These are phyloP conservation scores for Jaapia argillacea DNA, from an alignment of 768 basidiomycete species.

Conservation along the genomic window DNA sequence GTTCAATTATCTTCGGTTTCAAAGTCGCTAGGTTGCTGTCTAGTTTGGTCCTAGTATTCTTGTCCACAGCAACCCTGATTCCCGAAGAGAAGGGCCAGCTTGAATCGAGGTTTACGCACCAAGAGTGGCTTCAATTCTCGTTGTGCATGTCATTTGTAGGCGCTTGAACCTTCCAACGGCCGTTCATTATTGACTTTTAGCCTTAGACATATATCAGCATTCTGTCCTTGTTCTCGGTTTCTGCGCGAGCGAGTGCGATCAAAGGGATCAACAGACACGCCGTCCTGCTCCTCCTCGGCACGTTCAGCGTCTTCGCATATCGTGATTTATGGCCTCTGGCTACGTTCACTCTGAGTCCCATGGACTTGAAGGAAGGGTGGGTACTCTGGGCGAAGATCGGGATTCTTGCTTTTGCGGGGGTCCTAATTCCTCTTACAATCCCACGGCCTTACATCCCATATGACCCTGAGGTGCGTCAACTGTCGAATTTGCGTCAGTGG, in stretches of 20 bases:
- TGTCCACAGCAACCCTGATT: background rate
- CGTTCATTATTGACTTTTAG: background rate
- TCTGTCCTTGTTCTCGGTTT: background rate
- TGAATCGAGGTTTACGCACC: background rate
- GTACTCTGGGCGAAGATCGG: constrained; percentile 44
- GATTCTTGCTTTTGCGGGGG: constrained; percentile 33
- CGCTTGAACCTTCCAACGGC: background rate
- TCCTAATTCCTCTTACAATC: constrained; percentile 41
- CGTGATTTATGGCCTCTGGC: constrained; percentile 52
- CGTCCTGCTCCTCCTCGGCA: constrained; percentile 34
- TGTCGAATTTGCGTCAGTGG: background rate
- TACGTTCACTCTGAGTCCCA: constrained; percentile 39
- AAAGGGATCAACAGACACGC: constrained; percentile 27
- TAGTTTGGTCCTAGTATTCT: background rate
- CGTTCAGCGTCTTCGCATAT: constrained; percentile 40
- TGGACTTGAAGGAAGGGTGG: constrained; percentile 37
- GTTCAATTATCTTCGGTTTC: constrained; percentile 4
- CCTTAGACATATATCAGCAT: background rate
- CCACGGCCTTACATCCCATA: constrained; percentile 51
- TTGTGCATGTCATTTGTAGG: background rate
- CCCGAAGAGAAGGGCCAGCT: background rate
- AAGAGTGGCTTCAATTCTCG: background rate
- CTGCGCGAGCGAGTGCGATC: background rate
- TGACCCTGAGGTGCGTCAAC: constrained; percentile 33
- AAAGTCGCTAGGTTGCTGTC: background rate